Base-by-base conservation (phyloP, 257 asterid genomes). In the Penstemon newberryi region DNA sequence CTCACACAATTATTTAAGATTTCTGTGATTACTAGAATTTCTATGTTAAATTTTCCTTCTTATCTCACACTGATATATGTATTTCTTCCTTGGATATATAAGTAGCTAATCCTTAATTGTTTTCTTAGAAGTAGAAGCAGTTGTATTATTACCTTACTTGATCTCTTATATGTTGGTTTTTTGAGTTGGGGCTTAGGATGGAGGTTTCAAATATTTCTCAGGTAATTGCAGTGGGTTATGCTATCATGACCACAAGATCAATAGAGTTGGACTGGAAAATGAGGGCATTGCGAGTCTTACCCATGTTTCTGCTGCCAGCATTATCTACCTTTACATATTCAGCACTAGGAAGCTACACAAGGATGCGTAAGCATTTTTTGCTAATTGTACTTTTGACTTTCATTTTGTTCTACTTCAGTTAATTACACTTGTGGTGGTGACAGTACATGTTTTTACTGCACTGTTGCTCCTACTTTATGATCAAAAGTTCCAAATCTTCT, bases 241-340 rank as follows among this genome's bases (percentile, higher is more conserved):
- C 97, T 39, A 79, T 89, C 71, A 78, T 86, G 85, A 94, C 90
- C 69, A 89, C 96, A 38, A 87, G 96, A 81, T 78, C 91, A 5
- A 63, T 81, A 59, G 72, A 83, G 71, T 75, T 91, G 89, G 77
- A 87, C 75, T 94, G 95, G 97, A 87, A 86, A 80, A 79, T 84
- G 84, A 89, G 96, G 79, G 95, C 97, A 66, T 55, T 83, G 80
- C 85, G 86, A 7, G 95, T 94, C 60, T 79, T 86, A 73, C 99
- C 99, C 19, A 88, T 89, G 91, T 91, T 94, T 81, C 81, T 89
- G 71, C 78, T 91, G 65, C 99, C 97, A 63, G 84, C 74, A n/a
- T 61, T 87, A 67, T 80, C 81, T 67, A 83, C 77, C 78, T 37
- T 86, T 73, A 77, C 75, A 15, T 83, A 80, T 68, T 84, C 95